Evolutionary conservation across 2,329 filamentous ascomycete species (phyloP).

Genomic region (Lomentospora prolificans): DNA sequence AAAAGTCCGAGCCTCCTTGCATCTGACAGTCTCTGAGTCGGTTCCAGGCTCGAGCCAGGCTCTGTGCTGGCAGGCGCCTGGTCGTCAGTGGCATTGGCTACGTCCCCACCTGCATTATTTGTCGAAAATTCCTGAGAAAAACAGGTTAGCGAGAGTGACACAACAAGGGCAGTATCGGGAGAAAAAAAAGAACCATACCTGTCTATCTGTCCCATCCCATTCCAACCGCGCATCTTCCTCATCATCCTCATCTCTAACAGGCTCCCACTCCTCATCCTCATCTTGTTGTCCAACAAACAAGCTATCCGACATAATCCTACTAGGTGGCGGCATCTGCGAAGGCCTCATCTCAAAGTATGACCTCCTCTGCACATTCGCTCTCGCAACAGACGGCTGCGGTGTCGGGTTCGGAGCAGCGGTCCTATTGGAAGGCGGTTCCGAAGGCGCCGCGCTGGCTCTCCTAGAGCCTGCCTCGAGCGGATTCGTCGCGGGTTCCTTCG

Average conservation of each 20-base stretch:
- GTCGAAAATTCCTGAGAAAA: not conserved
- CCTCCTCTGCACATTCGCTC: slow-evolving; percentile 11
- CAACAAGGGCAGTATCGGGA: no score
- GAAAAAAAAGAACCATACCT: slow-evolving; percentile 44
- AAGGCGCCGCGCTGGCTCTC: slow-evolving; percentile 30
- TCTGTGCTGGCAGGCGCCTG: slow-evolving; percentile 15
- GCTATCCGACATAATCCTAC: slow-evolving; percentile 51
- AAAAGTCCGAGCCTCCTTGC: slow-evolving; percentile 40
- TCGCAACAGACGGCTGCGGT: slow-evolving; percentile 19
- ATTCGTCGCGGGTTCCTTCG: slow-evolving; percentile 21
- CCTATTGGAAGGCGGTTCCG: slow-evolving; percentile 20
- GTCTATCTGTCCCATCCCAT: slow-evolving; percentile 62
- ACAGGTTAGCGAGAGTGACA: not conserved
- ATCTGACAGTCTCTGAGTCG: slow-evolving; percentile 66
- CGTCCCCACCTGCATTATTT: not conserved
- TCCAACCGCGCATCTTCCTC: slow-evolving; percentile 59
- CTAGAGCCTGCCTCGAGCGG: slow-evolving; percentile 38
- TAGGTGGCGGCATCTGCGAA: slow-evolving; percentile 44
- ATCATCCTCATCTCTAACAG: slow-evolving; percentile 50
- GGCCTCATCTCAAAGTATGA: slow-evolving; percentile 35
- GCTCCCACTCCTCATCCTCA: slow-evolving; percentile 64
- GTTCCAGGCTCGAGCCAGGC: slow-evolving; percentile 39
- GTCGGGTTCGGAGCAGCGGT: slow-evolving; percentile 10
- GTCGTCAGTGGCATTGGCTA: slow-evolving; percentile 11
- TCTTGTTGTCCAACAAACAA: slow-evolving; percentile 52